Conservation (phyloP, 192 early-diverging fungal genomes). For the Globomyces pollinis-pini region DNA sequence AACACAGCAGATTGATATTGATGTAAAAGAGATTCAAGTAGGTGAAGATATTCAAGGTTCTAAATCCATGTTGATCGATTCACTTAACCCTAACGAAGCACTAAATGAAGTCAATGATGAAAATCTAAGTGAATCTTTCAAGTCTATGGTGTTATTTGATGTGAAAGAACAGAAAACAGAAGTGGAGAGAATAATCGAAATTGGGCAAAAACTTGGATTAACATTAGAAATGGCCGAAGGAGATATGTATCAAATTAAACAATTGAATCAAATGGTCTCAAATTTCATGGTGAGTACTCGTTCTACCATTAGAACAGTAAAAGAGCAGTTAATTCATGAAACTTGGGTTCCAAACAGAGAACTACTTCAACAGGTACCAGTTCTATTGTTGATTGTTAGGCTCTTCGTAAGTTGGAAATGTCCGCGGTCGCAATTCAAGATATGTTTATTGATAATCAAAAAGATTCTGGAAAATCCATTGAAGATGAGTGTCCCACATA, state of each 20-base stretch:
- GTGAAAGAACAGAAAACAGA: background rate
- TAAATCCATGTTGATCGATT: too few relatives aligned
- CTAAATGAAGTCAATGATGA: too few relatives aligned
- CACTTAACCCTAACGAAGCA: too few relatives aligned
- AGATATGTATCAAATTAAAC: background rate
- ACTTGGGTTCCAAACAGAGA: conserved; percentile 48
- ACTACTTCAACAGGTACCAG: conserved; percentile 31
- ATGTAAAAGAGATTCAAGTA: too few relatives aligned
- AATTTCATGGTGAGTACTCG: conserved; percentile 30
- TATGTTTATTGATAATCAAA: conserved; percentile 8
- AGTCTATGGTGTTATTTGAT: too few relatives aligned
- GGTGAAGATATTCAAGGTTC: too few relatives aligned
- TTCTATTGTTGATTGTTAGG: too few relatives aligned
- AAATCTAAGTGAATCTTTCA: too few relatives aligned
- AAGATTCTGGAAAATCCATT: conserved; percentile 13
- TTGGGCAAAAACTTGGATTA: background rate
- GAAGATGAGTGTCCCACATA: conserved; percentile 36
- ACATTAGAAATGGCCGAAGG: background rate
- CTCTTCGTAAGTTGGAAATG: conserved; percentile 34
- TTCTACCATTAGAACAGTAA: conserved; percentile 42
- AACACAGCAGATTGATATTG: too few relatives aligned
- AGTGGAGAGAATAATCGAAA: background rate
- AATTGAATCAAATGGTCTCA: background rate
- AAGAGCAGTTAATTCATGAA: conserved; percentile 35
- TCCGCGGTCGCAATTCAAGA: conserved; percentile 38